phyloP scores from a whole-genome alignment of 345 rosid genomes.

The Murraya paniculata region DNA sequence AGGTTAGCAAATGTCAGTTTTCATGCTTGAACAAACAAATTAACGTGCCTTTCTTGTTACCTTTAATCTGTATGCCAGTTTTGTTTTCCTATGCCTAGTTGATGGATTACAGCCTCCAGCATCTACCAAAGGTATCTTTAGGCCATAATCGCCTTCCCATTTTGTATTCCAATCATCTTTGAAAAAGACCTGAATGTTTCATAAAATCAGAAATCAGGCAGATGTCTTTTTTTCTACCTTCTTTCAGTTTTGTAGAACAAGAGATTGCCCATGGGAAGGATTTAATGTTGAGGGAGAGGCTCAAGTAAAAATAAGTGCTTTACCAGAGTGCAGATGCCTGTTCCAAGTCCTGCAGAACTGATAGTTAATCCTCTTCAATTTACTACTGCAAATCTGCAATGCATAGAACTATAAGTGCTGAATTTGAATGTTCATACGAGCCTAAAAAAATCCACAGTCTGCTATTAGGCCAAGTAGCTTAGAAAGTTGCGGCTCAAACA shows the following conservation, averaged over 20 bases:
- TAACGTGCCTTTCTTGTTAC: no score
- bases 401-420: background rate
- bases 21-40: background rate
- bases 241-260: conserved; percentile 3
- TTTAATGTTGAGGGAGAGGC: conserved; percentile 14
- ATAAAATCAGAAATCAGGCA: background rate
- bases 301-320: background rate
- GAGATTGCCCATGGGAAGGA: conserved; percentile 5
- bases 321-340: background rate
- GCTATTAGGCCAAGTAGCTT: background rate
- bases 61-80: background rate
- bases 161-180: background rate
- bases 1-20: conserved; percentile 10
- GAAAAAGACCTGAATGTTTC: background rate
- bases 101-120: conserved; percentile 20
- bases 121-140: conserved; percentile 8
- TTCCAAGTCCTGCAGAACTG: background rate
- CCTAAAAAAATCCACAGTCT: background rate
- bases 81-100: conserved; percentile 1
- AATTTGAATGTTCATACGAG: background rate
- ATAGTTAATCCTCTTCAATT: background rate
- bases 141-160: background rate
- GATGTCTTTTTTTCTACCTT: background rate
- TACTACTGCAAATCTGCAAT: background rate
- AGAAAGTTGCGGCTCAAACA: conserved; percentile 11